Evolutionary conservation across 2,329 filamentous ascomycete genomes (phyloP).

Genomic region (Allantophomopsis cytisporea): DNA sequence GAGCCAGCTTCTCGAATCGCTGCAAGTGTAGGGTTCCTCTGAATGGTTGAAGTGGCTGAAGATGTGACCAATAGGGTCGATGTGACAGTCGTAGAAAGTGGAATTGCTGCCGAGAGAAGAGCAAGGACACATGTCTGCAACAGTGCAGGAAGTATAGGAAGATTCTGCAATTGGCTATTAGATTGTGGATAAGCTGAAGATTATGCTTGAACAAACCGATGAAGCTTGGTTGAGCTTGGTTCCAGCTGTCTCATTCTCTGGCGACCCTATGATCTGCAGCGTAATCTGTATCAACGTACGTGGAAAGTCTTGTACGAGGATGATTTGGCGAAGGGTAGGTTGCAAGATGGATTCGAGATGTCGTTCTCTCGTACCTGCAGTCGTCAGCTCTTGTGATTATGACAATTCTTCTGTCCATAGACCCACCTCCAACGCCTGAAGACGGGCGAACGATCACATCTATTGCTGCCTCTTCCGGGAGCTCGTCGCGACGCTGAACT

Average conservation of each 20-base stretch:
- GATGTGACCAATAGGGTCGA: conserved; percentile 50
- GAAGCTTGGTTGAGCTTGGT: conserved; percentile 45
- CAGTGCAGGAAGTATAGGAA: conserved; percentile 68
- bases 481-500: conserved; percentile 75
- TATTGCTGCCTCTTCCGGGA: conserved; percentile 79
- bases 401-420: neutral
- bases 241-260: conserved; percentile 51
- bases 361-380: conserved; percentile 52
- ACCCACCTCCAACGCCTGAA: conserved; percentile 65
- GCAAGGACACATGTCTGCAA: conserved; percentile 69
- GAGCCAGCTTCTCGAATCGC: conserved; percentile 52
- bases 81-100: conserved; percentile 60
- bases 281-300: conserved; percentile 69
- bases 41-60: conserved; percentile 22
- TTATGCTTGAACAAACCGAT: conserved; percentile 28
- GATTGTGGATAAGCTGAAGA: neutral
- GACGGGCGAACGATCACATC: conserved; percentile 85
- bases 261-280: conserved; percentile 60
- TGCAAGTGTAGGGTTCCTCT: conserved; percentile 45
- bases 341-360: conserved; percentile 71
- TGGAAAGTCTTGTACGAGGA: conserved; percentile 64
- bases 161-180: conserved; percentile 36
- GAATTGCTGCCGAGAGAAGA: conserved; percentile 70
- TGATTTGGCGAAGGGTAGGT: conserved; percentile 57
- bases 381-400: neutral